These are phyloP conservation scores for Leccinum truebloodii DNA, from an alignment of 768 basidiomycete genomes.

Conservation along the genomic window DNA sequence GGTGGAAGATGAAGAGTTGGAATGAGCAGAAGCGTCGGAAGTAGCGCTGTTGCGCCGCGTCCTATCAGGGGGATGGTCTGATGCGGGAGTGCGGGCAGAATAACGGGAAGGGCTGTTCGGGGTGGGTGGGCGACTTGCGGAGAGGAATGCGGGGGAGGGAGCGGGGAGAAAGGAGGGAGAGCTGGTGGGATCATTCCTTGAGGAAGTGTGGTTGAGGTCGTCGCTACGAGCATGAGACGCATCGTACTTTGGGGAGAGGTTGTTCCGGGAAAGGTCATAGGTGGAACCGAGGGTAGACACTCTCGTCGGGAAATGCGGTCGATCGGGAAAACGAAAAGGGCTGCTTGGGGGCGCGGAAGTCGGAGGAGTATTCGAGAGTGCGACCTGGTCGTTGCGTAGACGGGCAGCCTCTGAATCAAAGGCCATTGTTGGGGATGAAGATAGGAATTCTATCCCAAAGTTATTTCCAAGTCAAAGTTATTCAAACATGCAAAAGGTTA, in stretches of 20 bases:
- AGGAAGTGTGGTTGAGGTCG: conserved; percentile 60
- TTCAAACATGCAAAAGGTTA: background rate
- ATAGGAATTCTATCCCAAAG: background rate
- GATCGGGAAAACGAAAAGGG: conserved; percentile 46
- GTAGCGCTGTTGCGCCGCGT: conserved; percentile 45
- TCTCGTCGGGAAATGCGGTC: conserved; percentile 58
- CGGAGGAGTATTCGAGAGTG: conserved; percentile 18
- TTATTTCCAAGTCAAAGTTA: background rate
- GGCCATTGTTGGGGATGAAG: conserved; percentile 21
- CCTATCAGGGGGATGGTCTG: conserved; percentile 52
- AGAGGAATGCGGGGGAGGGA: conserved; percentile 48
- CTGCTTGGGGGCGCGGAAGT: conserved; percentile 39
- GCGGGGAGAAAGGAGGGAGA: conserved; percentile 38
- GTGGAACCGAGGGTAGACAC: conserved; percentile 62
- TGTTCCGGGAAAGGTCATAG: conserved; percentile 53
- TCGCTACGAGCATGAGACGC: conserved; percentile 60
- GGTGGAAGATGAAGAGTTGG: conserved; percentile 50
- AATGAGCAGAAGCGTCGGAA: conserved; percentile 57
- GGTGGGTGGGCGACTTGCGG: conserved; percentile 60
- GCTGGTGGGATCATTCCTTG: conserved; percentile 15
- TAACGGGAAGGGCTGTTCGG: conserved; percentile 49
- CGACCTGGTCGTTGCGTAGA: conserved; percentile 28
- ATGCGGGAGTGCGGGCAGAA: conserved; percentile 52
- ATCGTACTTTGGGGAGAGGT: conserved; percentile 37
- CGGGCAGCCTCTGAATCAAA: conserved; percentile 33